These are phyloP conservation scores for Ogataea hybrid DNA, from an alignment of 1,139 yeast species.

Conservation along the genomic window DNA sequence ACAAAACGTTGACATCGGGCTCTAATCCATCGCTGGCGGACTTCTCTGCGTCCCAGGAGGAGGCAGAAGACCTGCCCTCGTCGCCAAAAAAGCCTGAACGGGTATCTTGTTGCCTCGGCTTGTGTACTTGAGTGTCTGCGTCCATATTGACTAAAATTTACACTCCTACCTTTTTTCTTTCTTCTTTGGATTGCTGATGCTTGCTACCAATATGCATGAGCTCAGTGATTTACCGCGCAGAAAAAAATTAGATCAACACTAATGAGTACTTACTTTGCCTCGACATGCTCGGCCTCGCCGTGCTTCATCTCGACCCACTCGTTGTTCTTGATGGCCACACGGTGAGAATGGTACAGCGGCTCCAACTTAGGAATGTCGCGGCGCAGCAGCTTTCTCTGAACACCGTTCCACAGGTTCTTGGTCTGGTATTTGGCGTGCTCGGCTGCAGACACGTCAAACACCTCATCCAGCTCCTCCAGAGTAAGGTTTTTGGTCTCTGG, in stretches of 20 bases:
- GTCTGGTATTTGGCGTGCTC: conserved; percentile 58
- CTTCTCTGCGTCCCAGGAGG: conserved; percentile 17
- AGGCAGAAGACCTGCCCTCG: conserved; percentile 9
- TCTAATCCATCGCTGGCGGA: conserved; percentile 9
- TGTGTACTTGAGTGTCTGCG: background rate
- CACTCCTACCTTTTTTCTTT: background rate
- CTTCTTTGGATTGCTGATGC: background rate
- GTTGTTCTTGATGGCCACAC: conserved; percentile 56
- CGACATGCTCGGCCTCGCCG: conserved; percentile 9
- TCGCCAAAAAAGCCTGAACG: background rate
- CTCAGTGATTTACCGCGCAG: background rate
- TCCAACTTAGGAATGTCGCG: conserved; percentile 46
- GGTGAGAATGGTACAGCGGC: conserved; percentile 54
- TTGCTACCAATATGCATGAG: background rate
- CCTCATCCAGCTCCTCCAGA: conserved; percentile 70
- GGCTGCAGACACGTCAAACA: conserved; percentile 54
- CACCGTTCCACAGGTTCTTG: conserved; percentile 40
- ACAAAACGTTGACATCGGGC: conserved; percentile 52
- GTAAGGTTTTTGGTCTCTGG: conserved; percentile 73
- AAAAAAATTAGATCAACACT: background rate
- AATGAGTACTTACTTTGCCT: background rate
- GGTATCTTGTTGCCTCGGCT: background rate
- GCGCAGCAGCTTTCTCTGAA: conserved; percentile 41
- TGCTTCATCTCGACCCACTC: conserved; percentile 58
- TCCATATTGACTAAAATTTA: background rate